Conservation (phyloP, 2,329 filamentous ascomycete genomes). For the Peltaster fructicola region DNA sequence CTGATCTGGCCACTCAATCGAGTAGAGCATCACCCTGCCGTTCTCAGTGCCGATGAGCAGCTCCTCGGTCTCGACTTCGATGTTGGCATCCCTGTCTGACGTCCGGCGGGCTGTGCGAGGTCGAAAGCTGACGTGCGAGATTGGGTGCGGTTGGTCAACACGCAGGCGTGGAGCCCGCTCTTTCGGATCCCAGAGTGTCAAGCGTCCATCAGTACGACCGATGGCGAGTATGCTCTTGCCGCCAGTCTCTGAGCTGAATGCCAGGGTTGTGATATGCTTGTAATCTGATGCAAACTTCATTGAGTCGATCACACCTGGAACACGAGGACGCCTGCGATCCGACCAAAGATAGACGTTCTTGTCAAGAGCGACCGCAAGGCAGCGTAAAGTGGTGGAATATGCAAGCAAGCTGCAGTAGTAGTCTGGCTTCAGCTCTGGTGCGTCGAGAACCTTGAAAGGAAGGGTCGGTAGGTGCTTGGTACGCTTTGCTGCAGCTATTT, state of each 20-base stretch:
- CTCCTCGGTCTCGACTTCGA: constrained; percentile 54
- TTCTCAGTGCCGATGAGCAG: constrained; percentile 70
- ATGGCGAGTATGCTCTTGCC: constrained; percentile 67
- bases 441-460: constrained; percentile 50
- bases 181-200: constrained; percentile 62
- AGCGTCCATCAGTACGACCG: constrained; percentile 57
- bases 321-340: constrained; percentile 44
- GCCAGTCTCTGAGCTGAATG: constrained; percentile 69
- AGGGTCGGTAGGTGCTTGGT: constrained; percentile 15
- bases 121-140: constrained; percentile 71
- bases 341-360: constrained; percentile 79
- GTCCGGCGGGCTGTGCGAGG: constrained; percentile 38
- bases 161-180: constrained; percentile 58
- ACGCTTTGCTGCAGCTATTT: too few species aligned
- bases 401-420: constrained; percentile 89
- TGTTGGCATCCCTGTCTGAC: constrained; percentile 31
- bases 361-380: constrained; percentile 68
- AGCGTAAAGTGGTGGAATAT: constrained; percentile 57
- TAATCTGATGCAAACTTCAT: constrained; percentile 32
- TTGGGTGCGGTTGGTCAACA: constrained; percentile 48
- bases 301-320: constrained; percentile 36
- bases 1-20: constrained; percentile 58
- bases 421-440: constrained; percentile 76
- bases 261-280: constrained; percentile 59
- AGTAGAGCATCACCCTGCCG: constrained; percentile 74